These are phyloP conservation scores for Plasmodium relictum DNA, from an alignment of 169 alveolate genomes.

Conservation along the genomic window DNA sequence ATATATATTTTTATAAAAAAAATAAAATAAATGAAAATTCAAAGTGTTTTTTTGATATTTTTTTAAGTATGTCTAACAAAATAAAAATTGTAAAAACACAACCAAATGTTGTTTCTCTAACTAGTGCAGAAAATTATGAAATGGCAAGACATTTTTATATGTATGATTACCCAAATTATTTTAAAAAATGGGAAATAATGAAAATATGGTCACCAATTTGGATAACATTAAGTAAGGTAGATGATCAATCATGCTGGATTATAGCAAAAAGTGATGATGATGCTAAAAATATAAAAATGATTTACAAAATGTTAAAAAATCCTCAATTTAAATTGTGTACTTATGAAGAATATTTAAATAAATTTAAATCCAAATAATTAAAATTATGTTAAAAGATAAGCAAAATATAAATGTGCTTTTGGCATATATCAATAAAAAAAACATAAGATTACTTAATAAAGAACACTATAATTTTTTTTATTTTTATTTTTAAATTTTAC, in stretches of 20 bases:
- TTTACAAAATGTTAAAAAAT: conserved; percentile 88
- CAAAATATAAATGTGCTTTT: too few species aligned
- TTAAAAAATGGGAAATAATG: conserved; percentile 92
- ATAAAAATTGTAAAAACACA: conserved; percentile 89
- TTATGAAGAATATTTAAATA: conserved; percentile 80
- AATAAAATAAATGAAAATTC: conserved; percentile 25
- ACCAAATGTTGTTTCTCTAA: conserved; percentile 86
- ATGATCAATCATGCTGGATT: conserved; percentile 90
- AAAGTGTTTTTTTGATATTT: conserved; percentile 47
- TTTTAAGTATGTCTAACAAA: conserved; percentile 80
- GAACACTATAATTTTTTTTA: too few species aligned
- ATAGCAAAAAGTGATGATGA: conserved; percentile 90
- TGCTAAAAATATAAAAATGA: conserved; percentile 83
- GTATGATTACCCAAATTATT: conserved; percentile 87
- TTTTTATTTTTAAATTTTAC: too few species aligned
- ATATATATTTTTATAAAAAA: conserved; percentile 41
- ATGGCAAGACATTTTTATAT: conserved; percentile 89
- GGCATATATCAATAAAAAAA: too few species aligned
- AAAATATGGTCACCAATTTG: conserved; percentile 92
- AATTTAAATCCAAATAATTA: conserved; percentile 47
- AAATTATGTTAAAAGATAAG: too few species aligned
- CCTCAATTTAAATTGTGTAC: conserved; percentile 87
- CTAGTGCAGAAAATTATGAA: conserved; percentile 85
- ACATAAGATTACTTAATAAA: too few species aligned
- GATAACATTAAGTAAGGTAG: conserved; percentile 87